A percentile compares a stretch with the other conserved stretches of the same genome.
Evolutionary conservation across 495 filamentous ascomycete genomes (phyloP).

Genomic region (Xylaria intraflava): DNA sequence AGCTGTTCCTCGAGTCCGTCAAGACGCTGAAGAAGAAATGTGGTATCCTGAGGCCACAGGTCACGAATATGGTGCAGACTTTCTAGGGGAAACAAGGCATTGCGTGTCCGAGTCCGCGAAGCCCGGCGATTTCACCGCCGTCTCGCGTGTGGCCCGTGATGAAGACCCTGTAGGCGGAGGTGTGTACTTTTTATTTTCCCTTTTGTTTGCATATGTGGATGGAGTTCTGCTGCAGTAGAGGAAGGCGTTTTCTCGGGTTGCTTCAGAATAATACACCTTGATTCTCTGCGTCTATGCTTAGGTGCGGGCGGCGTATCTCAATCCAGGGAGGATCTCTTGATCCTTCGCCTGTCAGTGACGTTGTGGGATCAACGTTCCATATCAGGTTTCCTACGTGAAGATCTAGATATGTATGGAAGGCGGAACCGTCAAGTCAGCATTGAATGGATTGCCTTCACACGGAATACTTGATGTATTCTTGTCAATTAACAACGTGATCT

Average conservation of each 20-base stretch:
- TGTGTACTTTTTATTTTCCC: background rate
- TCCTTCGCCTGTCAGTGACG: no score
- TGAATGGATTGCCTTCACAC: no score
- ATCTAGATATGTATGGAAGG: no score
- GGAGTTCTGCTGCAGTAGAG: conserved; percentile 11
- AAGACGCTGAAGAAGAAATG: conserved; percentile 74
- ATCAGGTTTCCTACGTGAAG: no score
- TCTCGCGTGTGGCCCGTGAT: background rate
- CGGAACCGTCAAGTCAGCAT: no score
- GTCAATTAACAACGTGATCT: no score
- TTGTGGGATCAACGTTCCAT: no score
- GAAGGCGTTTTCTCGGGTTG: conserved; percentile 5
- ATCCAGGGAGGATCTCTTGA: no score
- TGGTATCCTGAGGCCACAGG: conserved; percentile 36
- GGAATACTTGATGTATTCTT: no score
- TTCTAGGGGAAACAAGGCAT: background rate
- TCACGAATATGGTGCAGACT: conserved; percentile 40
- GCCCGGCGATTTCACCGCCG: background rate
- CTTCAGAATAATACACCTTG: background rate
- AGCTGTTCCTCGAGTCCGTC: conserved; percentile 83
- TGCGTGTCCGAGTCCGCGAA: background rate
- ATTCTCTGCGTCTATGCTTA: no score
- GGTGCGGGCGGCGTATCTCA: no score
- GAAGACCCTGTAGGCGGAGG: background rate
- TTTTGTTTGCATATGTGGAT: conserved; percentile 7